Percentiles rank a stretch among this genome's conserved stretches.
phyloP scores from a whole-genome alignment of 2,329 filamentous ascomycete species.

The Neonectria faginata region DNA sequence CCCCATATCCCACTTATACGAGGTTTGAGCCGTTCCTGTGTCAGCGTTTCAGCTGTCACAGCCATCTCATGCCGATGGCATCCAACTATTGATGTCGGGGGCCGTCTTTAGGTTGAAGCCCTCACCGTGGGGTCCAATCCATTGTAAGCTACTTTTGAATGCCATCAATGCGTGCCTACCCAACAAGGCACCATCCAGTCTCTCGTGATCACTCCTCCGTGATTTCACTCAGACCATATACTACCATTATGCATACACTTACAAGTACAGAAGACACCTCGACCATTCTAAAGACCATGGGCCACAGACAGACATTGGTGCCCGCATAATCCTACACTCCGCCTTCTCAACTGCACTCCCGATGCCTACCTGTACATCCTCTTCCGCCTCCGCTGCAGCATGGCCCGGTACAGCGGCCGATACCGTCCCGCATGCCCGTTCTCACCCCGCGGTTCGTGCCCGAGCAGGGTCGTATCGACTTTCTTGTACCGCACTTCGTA shows the following conservation, averaged over 20 bases:
- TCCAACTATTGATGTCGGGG: not conserved
- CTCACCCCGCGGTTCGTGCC: conserved; percentile 38
- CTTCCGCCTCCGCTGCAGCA: conserved; percentile 30
- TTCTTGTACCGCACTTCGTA: conserved; percentile 65
- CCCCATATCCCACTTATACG: conserved; percentile 12
- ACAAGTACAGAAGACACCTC: conserved; percentile 15
- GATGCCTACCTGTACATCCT: conserved; percentile 32
- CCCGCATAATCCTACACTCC: conserved; percentile 21
- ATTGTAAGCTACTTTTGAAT: not conserved
- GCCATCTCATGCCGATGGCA: conserved; percentile 8
- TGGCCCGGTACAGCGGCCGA: conserved; percentile 30
- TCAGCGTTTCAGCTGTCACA: conserved; percentile 3
- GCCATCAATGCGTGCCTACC: not conserved
- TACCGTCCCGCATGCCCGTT: conserved; percentile 13
- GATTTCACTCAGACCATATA: not conserved
- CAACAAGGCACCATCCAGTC: conserved; percentile 2
- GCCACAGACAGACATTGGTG: conserved; percentile 7
- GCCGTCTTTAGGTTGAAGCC: not conserved
- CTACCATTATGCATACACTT: conserved; percentile 8
- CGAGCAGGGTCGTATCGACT: conserved; percentile 57
- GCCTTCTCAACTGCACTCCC: conserved; percentile 23
- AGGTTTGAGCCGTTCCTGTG: conserved; percentile 3
- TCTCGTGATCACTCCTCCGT: not conserved
- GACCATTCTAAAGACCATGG: conserved; percentile 6
- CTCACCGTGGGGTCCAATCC: not conserved